Evolutionary conservation across 2,329 filamentous ascomycete species (phyloP).

Genomic region (Calonectria fujianensis): DNA sequence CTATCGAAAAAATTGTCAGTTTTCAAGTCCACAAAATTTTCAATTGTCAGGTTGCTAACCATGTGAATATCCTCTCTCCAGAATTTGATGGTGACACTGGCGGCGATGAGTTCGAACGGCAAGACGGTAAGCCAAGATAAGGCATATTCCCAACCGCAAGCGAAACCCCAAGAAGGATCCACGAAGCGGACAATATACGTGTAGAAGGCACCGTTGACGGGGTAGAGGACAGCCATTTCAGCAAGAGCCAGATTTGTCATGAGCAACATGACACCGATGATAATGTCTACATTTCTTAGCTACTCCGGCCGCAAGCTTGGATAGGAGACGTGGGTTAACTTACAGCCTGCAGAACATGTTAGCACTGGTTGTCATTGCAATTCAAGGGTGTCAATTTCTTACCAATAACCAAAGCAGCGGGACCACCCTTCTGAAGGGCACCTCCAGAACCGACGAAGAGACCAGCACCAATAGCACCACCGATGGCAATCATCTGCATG

Average conservation of each 20-base stretch:
- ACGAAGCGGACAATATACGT: slow-evolving; percentile 94
- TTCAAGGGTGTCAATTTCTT: slow-evolving; percentile 5
- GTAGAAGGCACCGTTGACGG: slow-evolving; percentile 93
- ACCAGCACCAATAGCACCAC: slow-evolving; percentile 77
- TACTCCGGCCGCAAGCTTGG: not conserved
- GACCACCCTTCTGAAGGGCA: slow-evolving; percentile 77
- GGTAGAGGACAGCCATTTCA: slow-evolving; percentile 92
- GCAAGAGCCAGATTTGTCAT: slow-evolving; percentile 94
- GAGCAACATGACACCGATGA: slow-evolving; percentile 91
- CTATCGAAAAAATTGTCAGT: not conserved
- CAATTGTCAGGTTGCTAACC: slow-evolving; percentile 22
- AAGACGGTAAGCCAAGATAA: slow-evolving; percentile 90
- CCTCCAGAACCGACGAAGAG: slow-evolving; percentile 90
- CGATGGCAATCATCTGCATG: slow-evolving; percentile 98
- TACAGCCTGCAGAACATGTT: slow-evolving; percentile 39
- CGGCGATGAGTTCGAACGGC: slow-evolving; percentile 90
- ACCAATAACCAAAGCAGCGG: slow-evolving; percentile 39
- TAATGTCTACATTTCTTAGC: slow-evolving; percentile 53
- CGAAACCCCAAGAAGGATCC: slow-evolving; percentile 95
- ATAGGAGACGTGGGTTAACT: not conserved
- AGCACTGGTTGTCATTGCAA: slow-evolving; percentile 9
- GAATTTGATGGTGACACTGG: slow-evolving; percentile 87
- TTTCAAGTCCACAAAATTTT: not conserved
- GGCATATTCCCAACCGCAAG: slow-evolving; percentile 97
- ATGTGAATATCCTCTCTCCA: slow-evolving; percentile 81